Evolutionary conservation across 345 rosid genomes (phyloP).

Genomic region (Lepidium didymum): DNA sequence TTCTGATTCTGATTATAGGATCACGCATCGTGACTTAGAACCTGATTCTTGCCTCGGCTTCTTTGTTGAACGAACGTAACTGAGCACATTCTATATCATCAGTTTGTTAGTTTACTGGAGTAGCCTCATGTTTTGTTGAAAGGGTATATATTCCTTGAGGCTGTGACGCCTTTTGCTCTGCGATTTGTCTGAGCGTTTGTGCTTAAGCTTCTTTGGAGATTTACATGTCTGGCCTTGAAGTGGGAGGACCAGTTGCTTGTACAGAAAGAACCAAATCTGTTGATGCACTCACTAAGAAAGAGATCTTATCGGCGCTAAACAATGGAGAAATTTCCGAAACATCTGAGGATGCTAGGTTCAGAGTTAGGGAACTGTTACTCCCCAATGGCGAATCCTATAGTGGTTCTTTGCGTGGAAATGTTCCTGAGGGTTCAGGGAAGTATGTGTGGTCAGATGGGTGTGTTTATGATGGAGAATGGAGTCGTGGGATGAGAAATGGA

Average conservation of each 20-base stretch:
- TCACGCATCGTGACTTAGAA: slow-evolving; percentile 21
- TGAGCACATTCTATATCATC: slow-evolving; percentile 5
- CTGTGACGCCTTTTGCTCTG: slow-evolving; percentile 25
- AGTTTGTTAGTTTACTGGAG: neutral
- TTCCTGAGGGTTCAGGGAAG: slow-evolving; percentile 80
- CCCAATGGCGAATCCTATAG: slow-evolving; percentile 65
- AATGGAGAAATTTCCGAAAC: slow-evolving; percentile 48
- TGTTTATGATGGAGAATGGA: slow-evolving; percentile 84
- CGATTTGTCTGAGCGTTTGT: slow-evolving; percentile 16
- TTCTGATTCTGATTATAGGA: slow-evolving; percentile 18
- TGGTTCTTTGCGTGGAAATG: slow-evolving; percentile 70
- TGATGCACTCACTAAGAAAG: slow-evolving; percentile 40
- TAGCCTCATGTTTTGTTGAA: slow-evolving; percentile 12
- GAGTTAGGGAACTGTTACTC: slow-evolving; percentile 53
- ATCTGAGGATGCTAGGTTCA: slow-evolving; percentile 54
- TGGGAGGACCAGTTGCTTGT: slow-evolving; percentile 41
- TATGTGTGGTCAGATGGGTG: slow-evolving; percentile 79
- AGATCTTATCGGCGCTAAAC: slow-evolving; percentile 28
- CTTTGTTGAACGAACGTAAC: slow-evolving; percentile 4
- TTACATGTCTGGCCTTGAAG: slow-evolving; percentile 83
- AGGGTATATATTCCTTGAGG: slow-evolving; percentile 18
- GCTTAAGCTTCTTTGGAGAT: slow-evolving; percentile 40
- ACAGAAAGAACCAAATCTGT: slow-evolving; percentile 80
- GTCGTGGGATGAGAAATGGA: slow-evolving; percentile 85
- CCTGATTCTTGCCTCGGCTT: slow-evolving; percentile 18